Evolutionary conservation across 768 basidiomycete species (phyloP).

Genomic region (Rhizopogon sp.): DNA sequence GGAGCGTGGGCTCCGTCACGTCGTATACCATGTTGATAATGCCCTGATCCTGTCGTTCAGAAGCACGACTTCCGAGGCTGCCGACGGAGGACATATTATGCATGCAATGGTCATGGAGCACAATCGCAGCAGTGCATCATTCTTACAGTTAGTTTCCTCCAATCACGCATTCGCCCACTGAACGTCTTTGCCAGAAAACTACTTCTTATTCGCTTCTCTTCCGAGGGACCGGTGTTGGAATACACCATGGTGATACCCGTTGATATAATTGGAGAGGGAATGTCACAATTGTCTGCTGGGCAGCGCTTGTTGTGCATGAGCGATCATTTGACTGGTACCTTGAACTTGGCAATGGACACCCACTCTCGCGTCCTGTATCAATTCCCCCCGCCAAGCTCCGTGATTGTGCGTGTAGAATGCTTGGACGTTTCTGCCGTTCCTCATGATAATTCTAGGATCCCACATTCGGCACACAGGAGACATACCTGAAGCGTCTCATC

Average conservation of each 20-base stretch:
- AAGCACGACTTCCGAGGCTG: not conserved
- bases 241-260: not conserved
- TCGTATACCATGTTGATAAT: not conserved
- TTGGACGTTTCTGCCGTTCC: not conserved
- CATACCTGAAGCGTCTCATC: slow-evolving; percentile 1
- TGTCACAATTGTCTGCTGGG: not conserved
- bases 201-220: not conserved
- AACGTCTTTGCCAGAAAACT: not conserved
- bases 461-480: not conserved
- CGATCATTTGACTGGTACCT: not conserved
- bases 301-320: not conserved
- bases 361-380: not conserved
- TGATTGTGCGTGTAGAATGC: not conserved
- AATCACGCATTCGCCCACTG: not conserved
- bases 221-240: not conserved
- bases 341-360: not conserved
- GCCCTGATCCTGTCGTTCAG: not conserved
- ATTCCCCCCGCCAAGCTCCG: not conserved
- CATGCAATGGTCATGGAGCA: not conserved
- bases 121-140: not conserved
- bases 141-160: not conserved
- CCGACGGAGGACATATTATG: not conserved
- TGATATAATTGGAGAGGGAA: not conserved
- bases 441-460: not conserved
- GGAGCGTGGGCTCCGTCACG: not conserved